Base-by-base conservation (phyloP, 2,329 filamentous ascomycete genomes). In the Lojkania enalia region DNA sequence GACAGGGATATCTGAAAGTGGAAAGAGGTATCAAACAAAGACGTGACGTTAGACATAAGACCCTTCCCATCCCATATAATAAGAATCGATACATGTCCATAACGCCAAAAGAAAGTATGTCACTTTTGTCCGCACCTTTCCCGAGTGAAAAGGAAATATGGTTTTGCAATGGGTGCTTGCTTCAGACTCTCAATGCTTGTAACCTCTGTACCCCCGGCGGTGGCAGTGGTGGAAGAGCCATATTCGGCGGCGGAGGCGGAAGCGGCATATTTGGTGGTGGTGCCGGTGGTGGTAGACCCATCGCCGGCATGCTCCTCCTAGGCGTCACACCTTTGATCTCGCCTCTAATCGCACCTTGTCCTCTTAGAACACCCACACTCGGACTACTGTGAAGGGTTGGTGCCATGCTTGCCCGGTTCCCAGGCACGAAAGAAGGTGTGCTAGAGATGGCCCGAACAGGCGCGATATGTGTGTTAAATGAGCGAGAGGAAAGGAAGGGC, bases 261-360 rank as follows among this genome's bases (percentile, higher is more conserved):
- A 76, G 52, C n/a, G 74, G 73, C 54, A 71, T 70, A 11, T 60
- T 66, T 42, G 74, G 74, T 16, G 74, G 74, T 3, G 74, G 74
- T 4, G 70, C 72, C 3, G 74, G 74, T 5, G 74, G 74, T 2
- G 73, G 73, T 2, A 77, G 54, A 1, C 66, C 63, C 12, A 72
- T 66, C 1, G 66, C 57, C 2, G 73, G 65, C 49, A 75, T 69
- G 33, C 33, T 36, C 18, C 15, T 36, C 19, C 15, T 20, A 5
- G 33, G 33, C 9, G 42, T 58, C 32, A 60, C 49, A 5, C 39
- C 44, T 29, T 58, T 61, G 9, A 50, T 9, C 49, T 51, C 0
- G 49, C 39, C 13, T 53, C 51, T 14, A 15, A 23, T 23, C 47
- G 51, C 5, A 52, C n/a, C 43, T 16, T 61, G 53, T 41, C 60